Evolutionary conservation across 2,329 filamentous ascomycete species (phyloP).

Genomic region (Penicillium sp.): DNA sequence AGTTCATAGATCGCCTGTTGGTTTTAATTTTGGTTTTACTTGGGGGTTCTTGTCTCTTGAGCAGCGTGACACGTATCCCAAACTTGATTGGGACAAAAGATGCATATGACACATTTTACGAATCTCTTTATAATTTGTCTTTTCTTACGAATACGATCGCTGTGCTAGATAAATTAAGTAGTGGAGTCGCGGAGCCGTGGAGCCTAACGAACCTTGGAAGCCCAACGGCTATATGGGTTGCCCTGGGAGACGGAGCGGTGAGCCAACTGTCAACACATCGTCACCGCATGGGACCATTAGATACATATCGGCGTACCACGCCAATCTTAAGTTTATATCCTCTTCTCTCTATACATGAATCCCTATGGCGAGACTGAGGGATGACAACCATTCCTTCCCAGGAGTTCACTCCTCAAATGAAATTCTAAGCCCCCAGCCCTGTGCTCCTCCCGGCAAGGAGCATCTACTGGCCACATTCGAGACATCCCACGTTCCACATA

Average conservation of each 20-base stretch:
- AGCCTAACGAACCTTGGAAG: constrained; percentile 3
- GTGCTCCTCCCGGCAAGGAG: constrained; percentile 17
- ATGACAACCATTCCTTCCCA: constrained; percentile 8
- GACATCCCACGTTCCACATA: constrained; percentile 12
- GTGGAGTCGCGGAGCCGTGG: neutral
- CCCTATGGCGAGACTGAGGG: constrained; percentile 18
- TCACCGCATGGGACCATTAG: neutral
- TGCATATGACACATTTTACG: neutral
- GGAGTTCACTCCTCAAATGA: constrained; percentile 14
- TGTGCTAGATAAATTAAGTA: neutral
- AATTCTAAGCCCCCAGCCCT: constrained; percentile 25
- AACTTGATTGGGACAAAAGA: neutral
- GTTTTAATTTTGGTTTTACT: neutral
- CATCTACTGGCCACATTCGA: constrained; percentile 21
- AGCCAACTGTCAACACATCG: constrained; percentile 12
- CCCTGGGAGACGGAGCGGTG: constrained; percentile 21
- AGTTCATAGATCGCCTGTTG: constrained; percentile 1
- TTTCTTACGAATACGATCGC: neutral
- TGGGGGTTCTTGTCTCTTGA: neutral
- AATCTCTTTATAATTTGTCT: neutral
- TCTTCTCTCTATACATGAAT: constrained; percentile 2
- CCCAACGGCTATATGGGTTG: constrained; percentile 7
- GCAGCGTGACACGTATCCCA: neutral
- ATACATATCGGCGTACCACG: neutral
- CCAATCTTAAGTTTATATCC: neutral